Evolutionary conservation across 257 asterid species (phyloP).

Genomic region (Penstemon davidsonii): DNA sequence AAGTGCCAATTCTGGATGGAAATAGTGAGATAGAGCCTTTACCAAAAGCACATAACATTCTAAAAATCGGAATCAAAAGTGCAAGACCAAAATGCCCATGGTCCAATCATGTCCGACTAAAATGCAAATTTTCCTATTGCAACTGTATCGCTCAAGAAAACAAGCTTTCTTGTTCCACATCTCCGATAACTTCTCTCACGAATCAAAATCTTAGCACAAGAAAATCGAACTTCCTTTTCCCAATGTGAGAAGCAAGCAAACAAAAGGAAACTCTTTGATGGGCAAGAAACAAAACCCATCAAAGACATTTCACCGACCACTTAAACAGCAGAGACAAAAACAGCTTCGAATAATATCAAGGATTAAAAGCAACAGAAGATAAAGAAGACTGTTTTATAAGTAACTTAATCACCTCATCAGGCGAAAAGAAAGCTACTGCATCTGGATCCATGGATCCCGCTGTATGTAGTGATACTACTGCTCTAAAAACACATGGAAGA

Average conservation of each 20-base stretch:
- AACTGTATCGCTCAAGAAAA: background rate
- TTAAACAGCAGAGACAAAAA: constrained; percentile 11
- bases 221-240: constrained; percentile 10
- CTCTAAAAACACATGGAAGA: constrained; percentile 76
- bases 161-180: background rate
- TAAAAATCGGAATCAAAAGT: no score
- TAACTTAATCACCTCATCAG: constrained; percentile 69
- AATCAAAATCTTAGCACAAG: constrained; percentile 5
- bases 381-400: constrained; percentile 14
- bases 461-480: constrained; percentile 77
- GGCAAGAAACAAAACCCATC: background rate
- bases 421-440: constrained; percentile 88
- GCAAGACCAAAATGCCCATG: no score
- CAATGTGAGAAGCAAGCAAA: background rate
- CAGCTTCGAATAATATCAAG: constrained; percentile 13
- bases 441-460: constrained; percentile 88
- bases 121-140: no score
- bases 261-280: background rate
- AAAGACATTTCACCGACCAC: constrained; percentile 8
- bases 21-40: no score
- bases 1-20: no score
- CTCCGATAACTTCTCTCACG: constrained; percentile 4
- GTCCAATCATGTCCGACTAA: no score
- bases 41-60: no score
- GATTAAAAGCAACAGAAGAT: constrained; percentile 16